These are phyloP conservation scores for Puccinia hordei DNA, from an alignment of 1,284 basidiomycete species.

Conservation along the genomic window DNA sequence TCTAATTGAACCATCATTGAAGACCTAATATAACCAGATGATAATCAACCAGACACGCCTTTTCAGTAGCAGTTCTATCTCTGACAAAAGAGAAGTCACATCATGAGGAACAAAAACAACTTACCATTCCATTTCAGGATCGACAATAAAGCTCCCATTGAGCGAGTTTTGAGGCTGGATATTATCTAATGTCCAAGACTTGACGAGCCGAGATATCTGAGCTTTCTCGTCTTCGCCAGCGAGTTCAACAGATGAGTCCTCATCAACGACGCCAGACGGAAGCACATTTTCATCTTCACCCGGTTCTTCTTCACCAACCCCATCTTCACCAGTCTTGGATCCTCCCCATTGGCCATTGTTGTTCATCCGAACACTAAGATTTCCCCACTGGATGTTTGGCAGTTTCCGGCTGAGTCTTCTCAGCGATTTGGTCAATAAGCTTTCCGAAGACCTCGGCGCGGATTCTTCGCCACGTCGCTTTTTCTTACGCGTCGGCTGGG, in stretches of 20 bases:
- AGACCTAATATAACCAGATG: not conserved
- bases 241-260: not conserved
- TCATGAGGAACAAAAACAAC: not conserved
- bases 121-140: slow-evolving; percentile 27
- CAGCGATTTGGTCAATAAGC: not conserved
- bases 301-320: not conserved
- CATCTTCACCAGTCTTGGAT: not conserved
- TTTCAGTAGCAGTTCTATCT: too few species aligned
- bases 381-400: slow-evolving; percentile 18
- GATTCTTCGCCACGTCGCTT: slow-evolving; percentile 14
- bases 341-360: not conserved
- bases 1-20: slow-evolving; percentile 24
- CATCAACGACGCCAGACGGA: slow-evolving; percentile 5
- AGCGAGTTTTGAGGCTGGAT: slow-evolving; percentile 23
- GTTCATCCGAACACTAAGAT: not conserved
- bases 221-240: not conserved
- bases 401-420: slow-evolving; percentile 13
- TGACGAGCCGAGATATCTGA: slow-evolving; percentile 1
- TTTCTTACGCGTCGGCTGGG: slow-evolving; percentile 1
- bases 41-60: too few species aligned
- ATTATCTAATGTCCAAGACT: slow-evolving; percentile 8
- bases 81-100: not conserved
- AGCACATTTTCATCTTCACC: not conserved
- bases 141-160: slow-evolving; percentile 15
- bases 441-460: not conserved